Base-by-base conservation (phyloP, 768 basidiomycete genomes). In the Sporobolomyces roseus region DNA sequence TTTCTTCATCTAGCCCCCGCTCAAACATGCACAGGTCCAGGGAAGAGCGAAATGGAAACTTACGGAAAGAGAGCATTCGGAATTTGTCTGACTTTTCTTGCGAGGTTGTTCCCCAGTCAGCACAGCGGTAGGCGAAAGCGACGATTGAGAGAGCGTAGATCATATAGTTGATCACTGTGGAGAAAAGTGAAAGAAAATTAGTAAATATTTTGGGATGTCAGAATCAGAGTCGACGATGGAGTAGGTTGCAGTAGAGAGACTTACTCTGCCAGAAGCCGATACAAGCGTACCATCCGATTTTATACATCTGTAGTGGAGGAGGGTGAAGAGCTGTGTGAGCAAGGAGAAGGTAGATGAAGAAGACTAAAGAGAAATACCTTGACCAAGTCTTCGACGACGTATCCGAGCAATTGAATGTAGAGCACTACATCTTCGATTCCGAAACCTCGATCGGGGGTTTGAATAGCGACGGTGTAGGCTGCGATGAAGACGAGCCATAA, bases 401-500 rank as follows among this genome's bases (percentile, higher is more conserved):
- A 77, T 7, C 74, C 76, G 1, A 68, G 30, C 3, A 74, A 21
- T 41, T 75, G 75, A 8, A 74, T 30, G 56, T 74, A 77, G 30
- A 77, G 68, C 12, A 77, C 50, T 9, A 51, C 19, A 50, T 73
- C 72, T 35, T 73, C 72, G 46, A 56, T 21, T 4, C 73, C 68
- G 59, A 74, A 75, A 12, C 72, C 74, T 2, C 76, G 71, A 21
- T 75, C 74, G 25, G 76, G 76, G 12, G 73, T 74, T 38, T 74
- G 73, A 48, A 77, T 74, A 7, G 76, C 71, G 9, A 67, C 36
- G 9, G 73, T 70, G 70, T 75, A 77, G 60, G 63, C 61, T n/a
- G 63, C 56, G 53, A 75, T 46, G 61, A 77, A 77, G 62, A 73
- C 17, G 41, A 75, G 35, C 76, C 76, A 77, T 25, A 77, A 69